Evolutionary conservation across 106 monocot species (phyloP).

Genomic region (Dendrobium huoshanense): DNA sequence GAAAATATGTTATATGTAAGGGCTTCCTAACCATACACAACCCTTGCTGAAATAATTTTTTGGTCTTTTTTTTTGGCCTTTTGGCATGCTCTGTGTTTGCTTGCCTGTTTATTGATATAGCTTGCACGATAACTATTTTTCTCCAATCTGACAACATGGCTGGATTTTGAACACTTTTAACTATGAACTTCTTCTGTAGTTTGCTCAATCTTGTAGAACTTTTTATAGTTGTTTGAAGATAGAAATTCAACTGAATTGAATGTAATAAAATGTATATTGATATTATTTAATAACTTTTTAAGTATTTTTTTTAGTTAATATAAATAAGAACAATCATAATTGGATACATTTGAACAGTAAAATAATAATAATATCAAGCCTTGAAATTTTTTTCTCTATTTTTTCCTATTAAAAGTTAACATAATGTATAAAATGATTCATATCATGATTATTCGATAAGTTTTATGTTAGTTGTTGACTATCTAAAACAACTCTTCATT

Average conservation of each 20-base stretch:
- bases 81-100: not conserved
- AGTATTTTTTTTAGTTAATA: too few species aligned
- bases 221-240: not conserved
- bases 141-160: not conserved
- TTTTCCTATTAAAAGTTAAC: too few species aligned
- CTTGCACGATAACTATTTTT: not conserved
- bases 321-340: too few species aligned
- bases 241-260: not conserved
- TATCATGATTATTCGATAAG: too few species aligned
- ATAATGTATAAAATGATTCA: too few species aligned
- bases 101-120: not conserved
- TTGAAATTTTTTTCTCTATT: too few species aligned
- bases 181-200: not conserved
- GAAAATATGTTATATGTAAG: not conserved
- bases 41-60: not conserved
- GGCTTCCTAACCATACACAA: not conserved
- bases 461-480: too few species aligned
- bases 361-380: too few species aligned
- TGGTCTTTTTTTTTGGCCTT: not conserved
- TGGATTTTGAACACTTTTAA: not conserved
- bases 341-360: too few species aligned
- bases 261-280: too few species aligned
- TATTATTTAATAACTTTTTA: too few species aligned
- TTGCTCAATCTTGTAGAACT: not conserved
- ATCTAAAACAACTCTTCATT: too few species aligned